These are phyloP conservation scores for Torrubiella hemipterigena DNA, from an alignment of 2,329 filamentous ascomycete genomes.

Conservation along the genomic window DNA sequence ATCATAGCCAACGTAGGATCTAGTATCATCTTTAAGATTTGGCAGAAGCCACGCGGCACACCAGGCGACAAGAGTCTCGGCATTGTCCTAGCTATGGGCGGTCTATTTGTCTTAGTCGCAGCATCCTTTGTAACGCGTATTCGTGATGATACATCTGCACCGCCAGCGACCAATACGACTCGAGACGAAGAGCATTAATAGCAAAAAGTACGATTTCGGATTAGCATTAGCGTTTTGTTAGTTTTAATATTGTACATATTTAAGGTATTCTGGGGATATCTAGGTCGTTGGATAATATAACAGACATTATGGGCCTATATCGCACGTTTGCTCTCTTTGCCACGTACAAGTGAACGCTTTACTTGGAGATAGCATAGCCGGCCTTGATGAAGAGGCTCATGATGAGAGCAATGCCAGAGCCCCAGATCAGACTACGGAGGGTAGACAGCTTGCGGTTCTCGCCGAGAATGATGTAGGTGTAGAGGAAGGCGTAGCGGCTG, in stretches of 20 bases:
- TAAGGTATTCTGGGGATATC: neutral
- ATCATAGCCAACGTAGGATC: constrained; percentile 80
- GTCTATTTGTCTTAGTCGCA: constrained; percentile 64
- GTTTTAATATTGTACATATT: neutral
- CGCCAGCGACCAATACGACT: neutral
- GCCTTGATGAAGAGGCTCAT: constrained; percentile 29
- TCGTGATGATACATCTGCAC: constrained; percentile 46
- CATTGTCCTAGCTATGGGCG: constrained; percentile 77
- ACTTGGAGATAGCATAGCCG: constrained; percentile 14
- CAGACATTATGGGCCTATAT: no score
- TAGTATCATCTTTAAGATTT: constrained; percentile 68
- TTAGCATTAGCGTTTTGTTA: neutral
- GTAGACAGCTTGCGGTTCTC: constrained; percentile 23
- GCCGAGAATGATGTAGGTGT: constrained; percentile 30
- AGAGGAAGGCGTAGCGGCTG: constrained; percentile 26
- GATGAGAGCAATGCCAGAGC: constrained; percentile 18
- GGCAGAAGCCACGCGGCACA: constrained; percentile 77
- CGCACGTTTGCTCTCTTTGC: neutral
- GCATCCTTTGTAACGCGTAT: constrained; percentile 61
- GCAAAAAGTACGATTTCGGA: no score
- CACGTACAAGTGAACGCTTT: constrained; percentile 6
- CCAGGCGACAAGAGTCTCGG: constrained; percentile 80
- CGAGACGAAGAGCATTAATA: no score
- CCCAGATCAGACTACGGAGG: constrained; percentile 27
- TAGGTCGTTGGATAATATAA: neutral